phyloP scores from a whole-genome alignment of 371 early-diverging fungal species.

The Mucor sp. region DNA sequence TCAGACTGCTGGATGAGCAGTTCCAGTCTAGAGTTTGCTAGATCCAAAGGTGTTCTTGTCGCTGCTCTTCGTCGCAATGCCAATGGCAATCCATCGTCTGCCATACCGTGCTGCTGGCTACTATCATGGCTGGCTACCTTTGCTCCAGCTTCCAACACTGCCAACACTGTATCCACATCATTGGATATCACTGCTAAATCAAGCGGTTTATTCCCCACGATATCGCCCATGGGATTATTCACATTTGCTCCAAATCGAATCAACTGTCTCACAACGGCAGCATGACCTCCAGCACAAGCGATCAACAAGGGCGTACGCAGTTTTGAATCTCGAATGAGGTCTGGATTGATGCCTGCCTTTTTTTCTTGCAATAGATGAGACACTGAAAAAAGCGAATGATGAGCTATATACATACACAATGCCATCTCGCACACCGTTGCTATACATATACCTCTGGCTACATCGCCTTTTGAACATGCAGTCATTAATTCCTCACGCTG shows the following conservation, averaged over 20 bases:
- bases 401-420: background rate
- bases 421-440: background rate
- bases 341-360: slow-evolving; percentile 36
- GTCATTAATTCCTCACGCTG: slow-evolving; percentile 46
- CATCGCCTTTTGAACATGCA: slow-evolving; percentile 43
- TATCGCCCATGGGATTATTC: slow-evolving; percentile 50
- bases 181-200: slow-evolving; percentile 52
- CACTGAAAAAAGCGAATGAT: slow-evolving; percentile 16
- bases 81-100: slow-evolving; percentile 15
- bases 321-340: slow-evolving; percentile 48
- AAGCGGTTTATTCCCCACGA: slow-evolving; percentile 50
- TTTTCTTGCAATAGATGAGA: slow-evolving; percentile 28
- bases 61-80: slow-evolving; percentile 17
- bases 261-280: slow-evolving; percentile 36
- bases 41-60: slow-evolving; percentile 33
- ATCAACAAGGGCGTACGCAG: slow-evolving; percentile 47
- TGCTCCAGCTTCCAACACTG: slow-evolving; percentile 42
- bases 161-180: slow-evolving; percentile 46
- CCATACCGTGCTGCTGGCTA: background rate
- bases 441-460: slow-evolving; percentile 34
- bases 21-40: slow-evolving; percentile 45
- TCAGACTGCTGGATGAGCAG: slow-evolving; percentile 28
- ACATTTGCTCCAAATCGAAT: slow-evolving; percentile 46
- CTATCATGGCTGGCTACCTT: background rate
- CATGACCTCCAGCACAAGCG: slow-evolving; percentile 50